Conservation (phyloP, 2,329 filamentous ascomycete genomes). For the Pseudocercospora pini-densiflorae region DNA sequence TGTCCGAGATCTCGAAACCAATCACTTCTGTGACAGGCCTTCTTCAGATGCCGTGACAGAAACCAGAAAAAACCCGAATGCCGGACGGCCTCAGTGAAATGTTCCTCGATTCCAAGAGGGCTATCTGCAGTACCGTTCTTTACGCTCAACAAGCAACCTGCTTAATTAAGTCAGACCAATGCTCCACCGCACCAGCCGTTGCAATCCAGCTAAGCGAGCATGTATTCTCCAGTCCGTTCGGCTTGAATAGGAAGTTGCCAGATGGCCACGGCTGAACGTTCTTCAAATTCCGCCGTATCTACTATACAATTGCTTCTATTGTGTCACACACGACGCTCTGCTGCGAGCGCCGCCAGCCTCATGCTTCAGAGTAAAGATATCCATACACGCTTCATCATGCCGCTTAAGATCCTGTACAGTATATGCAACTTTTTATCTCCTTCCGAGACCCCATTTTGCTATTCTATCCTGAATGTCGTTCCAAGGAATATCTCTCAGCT, state of each 20-base stretch:
- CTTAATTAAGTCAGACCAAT: no score
- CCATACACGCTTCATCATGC: constrained; percentile 6
- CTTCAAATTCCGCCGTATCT: not conserved
- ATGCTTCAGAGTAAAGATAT: not conserved
- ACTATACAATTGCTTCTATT: constrained; percentile 6
- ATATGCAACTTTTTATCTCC: constrained; percentile 32
- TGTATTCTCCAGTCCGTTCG: not conserved
- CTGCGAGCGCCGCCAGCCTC: not conserved
- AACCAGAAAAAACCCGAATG: not conserved
- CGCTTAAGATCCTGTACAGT: not conserved
- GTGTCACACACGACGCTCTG: not conserved
- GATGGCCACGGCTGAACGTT: not conserved
- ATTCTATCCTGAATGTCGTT: constrained; percentile 89
- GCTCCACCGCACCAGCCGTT: no score
- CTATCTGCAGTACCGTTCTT: no score
- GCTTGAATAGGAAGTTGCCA: not conserved
- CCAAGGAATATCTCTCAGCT: constrained; percentile 74
- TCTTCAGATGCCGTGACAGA: no score
- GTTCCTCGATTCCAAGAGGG: no score
- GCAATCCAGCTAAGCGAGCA: not conserved
- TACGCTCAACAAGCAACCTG: no score
- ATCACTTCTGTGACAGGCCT: not conserved
- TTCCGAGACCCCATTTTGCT: constrained; percentile 79
- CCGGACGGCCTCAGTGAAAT: not conserved
- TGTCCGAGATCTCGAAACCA: not conserved